Evolutionary conservation across 192 early-diverging fungal species (phyloP), one percentile per base, ranked within the genome.

Genomic region (Coemansia sp.): DNA sequence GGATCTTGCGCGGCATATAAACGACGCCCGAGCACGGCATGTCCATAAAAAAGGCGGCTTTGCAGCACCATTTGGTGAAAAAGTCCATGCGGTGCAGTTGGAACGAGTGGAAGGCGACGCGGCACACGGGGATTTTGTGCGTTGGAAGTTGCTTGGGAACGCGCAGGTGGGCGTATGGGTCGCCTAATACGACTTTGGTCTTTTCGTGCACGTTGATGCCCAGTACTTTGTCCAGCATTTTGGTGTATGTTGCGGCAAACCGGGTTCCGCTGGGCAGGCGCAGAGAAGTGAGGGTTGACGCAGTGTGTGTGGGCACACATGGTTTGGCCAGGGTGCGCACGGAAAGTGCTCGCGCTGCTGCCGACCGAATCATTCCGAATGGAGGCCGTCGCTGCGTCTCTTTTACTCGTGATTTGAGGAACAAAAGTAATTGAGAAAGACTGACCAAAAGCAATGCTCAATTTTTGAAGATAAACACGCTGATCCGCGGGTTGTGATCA

Each of bases 41-140:
- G 5, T 71, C 69, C 73, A 94, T 70, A 53, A 83, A 66, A 64
- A 84, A 85, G 8, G 95, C 97, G 2, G 94, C 85, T 58, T 91
- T 87, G 54, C 88, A 86, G 8, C 88, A 87, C 70, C 95, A 98
- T 66, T 92, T 87, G 49, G 87, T 67, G 78, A 89, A 90, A 73
- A 95, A 94, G 60, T 95, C 92, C 46, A 96, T 78, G 44, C 92
- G 91, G 57, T 92, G 86, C 53, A 90, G 88, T 63, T 93, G 84
- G 81, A 89, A 93, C 22, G 88, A 83, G 20, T 82, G 82, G 58
- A 98, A 83, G 40, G 91, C 85, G 8, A 96, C 81, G 26, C 88
- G 90, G 67, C 87, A 91, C 21, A 89, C 85, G 4, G 87, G 85
- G 59, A 88, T 78, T 58, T 85, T 82, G 72, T 92, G 86, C 6